These are phyloP conservation scores for Botrytis galanthina DNA, from an alignment of 2,329 filamentous ascomycete species.

Conservation along the genomic window DNA sequence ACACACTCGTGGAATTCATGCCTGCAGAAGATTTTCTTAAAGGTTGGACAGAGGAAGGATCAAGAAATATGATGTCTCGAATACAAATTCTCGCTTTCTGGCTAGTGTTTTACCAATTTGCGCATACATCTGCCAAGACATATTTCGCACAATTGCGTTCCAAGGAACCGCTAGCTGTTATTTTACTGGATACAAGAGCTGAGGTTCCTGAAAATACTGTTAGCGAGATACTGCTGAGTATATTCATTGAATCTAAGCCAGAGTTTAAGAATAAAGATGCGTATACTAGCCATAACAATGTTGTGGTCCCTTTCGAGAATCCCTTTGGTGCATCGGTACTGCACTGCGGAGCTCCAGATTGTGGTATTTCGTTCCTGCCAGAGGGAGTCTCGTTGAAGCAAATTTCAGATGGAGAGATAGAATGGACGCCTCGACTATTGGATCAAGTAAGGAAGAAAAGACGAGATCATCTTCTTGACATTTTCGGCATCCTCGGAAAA, in stretches of 20 bases:
- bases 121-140: background rate
- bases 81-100: conserved; percentile 4
- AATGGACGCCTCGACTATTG: background rate
- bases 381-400: background rate
- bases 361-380: background rate
- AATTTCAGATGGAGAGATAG: background rate
- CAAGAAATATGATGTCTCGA: background rate
- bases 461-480: background rate
- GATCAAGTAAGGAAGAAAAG: background rate
- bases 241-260: background rate
- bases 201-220: background rate
- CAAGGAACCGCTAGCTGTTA: background rate
- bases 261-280: background rate
- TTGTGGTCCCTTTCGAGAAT: background rate
- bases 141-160: background rate
- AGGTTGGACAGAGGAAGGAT: background rate
- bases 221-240: background rate
- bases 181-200: background rate
- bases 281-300: background rate
- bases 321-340: background rate
- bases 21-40: background rate
- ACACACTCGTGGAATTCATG: background rate
- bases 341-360: background rate
- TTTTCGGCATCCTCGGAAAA: background rate
- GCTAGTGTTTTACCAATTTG: background rate